phyloP scores from a whole-genome alignment of 208 protist genomes.

The Ichthyophonus hoferi region DNA sequence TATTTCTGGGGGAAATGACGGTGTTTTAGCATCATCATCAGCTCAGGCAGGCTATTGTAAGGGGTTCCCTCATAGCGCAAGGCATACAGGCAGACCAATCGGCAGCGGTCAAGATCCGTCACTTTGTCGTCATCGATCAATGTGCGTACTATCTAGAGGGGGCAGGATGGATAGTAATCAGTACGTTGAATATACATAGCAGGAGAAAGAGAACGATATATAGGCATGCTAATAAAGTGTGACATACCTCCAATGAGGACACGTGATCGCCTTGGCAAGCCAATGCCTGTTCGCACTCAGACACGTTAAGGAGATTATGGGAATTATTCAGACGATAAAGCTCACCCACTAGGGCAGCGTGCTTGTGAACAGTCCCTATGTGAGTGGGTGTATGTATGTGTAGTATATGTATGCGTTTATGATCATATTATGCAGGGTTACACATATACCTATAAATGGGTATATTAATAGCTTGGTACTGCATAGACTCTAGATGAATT shows the following conservation, averaged over 20 bases:
- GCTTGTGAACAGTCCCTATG: slow-evolving; percentile 19
- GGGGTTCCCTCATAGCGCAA: slow-evolving; percentile 57
- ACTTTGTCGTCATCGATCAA: slow-evolving; percentile 25
- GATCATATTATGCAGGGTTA: no score
- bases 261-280: slow-evolving; percentile 44
- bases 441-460: no score
- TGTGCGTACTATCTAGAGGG: slow-evolving; percentile 11
- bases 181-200: no score
- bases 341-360: slow-evolving; percentile 20
- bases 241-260: neutral
- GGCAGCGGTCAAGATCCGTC: slow-evolving; percentile 40
- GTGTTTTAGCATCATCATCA: neutral
- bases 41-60: neutral
- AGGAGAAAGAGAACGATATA: neutral
- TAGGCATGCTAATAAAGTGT: neutral
- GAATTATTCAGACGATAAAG: slow-evolving; percentile 64
- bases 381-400: no score
- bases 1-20: neutral
- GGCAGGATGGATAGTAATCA: neutral
- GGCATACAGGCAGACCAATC: slow-evolving; percentile 63
- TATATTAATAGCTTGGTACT: no score
- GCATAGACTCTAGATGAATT: no score
- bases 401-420: no score
- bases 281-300: slow-evolving; percentile 91
- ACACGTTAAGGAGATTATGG: slow-evolving; percentile 77